Conservation (phyloP, 2,329 filamentous ascomycete genomes). For the Fusarium sp. region DNA sequence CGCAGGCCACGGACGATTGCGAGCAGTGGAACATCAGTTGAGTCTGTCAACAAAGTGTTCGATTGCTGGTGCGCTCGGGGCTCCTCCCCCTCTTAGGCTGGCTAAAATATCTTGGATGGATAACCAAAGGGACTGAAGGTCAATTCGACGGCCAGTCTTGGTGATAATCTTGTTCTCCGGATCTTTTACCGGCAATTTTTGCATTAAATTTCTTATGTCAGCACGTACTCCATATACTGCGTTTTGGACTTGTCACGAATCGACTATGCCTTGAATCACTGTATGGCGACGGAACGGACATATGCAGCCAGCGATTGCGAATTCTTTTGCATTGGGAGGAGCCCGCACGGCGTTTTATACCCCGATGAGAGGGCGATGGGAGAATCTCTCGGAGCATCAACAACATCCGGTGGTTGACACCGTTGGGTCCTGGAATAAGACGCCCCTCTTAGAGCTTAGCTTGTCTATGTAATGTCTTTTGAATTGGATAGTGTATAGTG, state of each 20-base stretch:
- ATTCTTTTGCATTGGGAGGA: conserved; percentile 34
- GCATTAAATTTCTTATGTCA: conserved; percentile 33
- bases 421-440: conserved; percentile 22
- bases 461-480: conserved; percentile 43
- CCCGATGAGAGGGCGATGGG: conserved; percentile 30
- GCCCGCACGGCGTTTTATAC: conserved; percentile 27
- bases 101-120: conserved; percentile 38
- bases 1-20: conserved; percentile 35
- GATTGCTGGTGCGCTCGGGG: conserved; percentile 20
- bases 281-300: conserved; percentile 25
- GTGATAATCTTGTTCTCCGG: conserved; percentile 32
- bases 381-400: conserved; percentile 30
- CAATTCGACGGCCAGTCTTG: conserved; percentile 29
- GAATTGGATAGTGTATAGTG: conserved; percentile 42
- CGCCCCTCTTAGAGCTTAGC: conserved; percentile 26
- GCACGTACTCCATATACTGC: conserved; percentile 38
- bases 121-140: conserved; percentile 30
- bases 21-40: conserved; percentile 26
- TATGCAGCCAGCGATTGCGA: conserved; percentile 33
- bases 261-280: conserved; percentile 12
- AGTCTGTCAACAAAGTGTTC: conserved; percentile 12
- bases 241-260: conserved; percentile 28
- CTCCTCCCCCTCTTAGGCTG: conserved; percentile 39
- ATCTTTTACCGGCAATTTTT: conserved; percentile 33
- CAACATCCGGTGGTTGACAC: conserved; percentile 23